A percentile compares a stretch with the other conserved stretches of the same genome.
Evolutionary conservation across 2,329 filamentous ascomycete species (phyloP).

Genomic region (Lecanicillium sp.): DNA sequence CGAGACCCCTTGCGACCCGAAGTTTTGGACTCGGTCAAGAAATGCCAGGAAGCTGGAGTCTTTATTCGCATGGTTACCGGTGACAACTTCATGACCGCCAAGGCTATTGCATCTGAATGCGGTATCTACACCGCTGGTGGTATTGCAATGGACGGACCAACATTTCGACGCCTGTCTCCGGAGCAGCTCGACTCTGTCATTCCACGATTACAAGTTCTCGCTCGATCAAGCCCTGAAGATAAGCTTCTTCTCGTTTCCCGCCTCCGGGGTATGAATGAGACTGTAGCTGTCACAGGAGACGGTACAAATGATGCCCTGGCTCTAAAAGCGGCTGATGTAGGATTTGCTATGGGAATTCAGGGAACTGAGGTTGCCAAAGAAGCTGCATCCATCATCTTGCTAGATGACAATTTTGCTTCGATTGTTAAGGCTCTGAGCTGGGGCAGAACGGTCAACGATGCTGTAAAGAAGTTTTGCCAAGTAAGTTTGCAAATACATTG

Average conservation of each 20-base stretch:
- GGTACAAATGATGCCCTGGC: constrained; percentile 60
- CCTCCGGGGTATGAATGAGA: constrained; percentile 56
- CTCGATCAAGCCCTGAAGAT: constrained; percentile 61
- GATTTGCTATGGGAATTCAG: constrained; percentile 60
- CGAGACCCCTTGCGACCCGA: constrained; percentile 58
- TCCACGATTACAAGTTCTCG: constrained; percentile 57
- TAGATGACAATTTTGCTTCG: constrained; percentile 56
- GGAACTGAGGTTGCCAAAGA: constrained; percentile 58
- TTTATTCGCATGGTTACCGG: constrained; percentile 57
- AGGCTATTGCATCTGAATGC: constrained; percentile 45
- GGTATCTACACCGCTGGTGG: constrained; percentile 55
- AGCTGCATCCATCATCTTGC: constrained; percentile 51
- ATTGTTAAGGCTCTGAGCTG: constrained; percentile 56
- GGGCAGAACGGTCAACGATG: constrained; percentile 55
- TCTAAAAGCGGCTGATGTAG: constrained; percentile 57
- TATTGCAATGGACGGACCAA: constrained; percentile 47
- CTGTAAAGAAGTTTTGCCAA: constrained; percentile 48
- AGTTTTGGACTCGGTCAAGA: constrained; percentile 52
- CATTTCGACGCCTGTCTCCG: constrained; percentile 48
- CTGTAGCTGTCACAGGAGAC: constrained; percentile 58
- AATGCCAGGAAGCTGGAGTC: constrained; percentile 56
- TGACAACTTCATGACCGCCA: constrained; percentile 35
- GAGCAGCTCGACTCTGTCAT: constrained; percentile 41
- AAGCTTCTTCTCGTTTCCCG: constrained; percentile 57
- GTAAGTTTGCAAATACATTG: no score